phyloP scores from a whole-genome alignment of 495 filamentous ascomycete genomes.

The Tuber aestivum region DNA sequence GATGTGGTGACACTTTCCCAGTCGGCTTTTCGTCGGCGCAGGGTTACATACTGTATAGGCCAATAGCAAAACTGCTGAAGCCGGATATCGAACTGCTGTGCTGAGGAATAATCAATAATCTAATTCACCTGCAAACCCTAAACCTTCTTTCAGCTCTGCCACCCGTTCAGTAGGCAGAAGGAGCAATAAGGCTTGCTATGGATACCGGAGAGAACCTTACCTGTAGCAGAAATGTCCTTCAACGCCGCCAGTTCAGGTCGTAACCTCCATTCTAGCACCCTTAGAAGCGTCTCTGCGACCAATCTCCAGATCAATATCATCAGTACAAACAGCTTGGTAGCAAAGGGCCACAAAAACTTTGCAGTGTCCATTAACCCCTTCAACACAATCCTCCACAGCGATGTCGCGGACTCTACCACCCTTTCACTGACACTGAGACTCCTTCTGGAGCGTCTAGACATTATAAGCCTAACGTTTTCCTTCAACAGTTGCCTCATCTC shows the following conservation, averaged over 20 bases:
- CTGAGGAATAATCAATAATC: conserved; percentile 41
- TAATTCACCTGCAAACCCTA: background rate
- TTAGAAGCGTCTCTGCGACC: conserved; percentile 71
- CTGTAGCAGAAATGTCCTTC: conserved; percentile 89
- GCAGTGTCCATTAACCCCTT: conserved; percentile 65
- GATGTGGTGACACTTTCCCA: conserved; percentile 95
- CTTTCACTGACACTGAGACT: conserved; percentile 88
- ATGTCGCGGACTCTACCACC: conserved; percentile 88
- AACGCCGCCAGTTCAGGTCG: conserved; percentile 73
- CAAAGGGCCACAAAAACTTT: conserved; percentile 70
- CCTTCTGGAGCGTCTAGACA: conserved; percentile 65
- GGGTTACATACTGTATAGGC: conserved; percentile 90
- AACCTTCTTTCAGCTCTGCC: background rate
- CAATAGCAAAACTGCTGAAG: conserved; percentile 98
- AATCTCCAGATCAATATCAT: conserved; percentile 74
- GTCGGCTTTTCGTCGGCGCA: conserved; percentile 79
- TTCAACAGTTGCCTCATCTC: conserved; percentile 78
- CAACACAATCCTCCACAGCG: conserved; percentile 66
- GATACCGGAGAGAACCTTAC: conserved; percentile 18
- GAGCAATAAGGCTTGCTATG: background rate
- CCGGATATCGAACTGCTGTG: conserved; percentile 97
- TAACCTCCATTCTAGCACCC: conserved; percentile 79
- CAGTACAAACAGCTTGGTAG: conserved; percentile 66
- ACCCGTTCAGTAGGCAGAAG: conserved; percentile 4
- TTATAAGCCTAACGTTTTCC: conserved; percentile 77